These are phyloP conservation scores for Scedosporium apiospermum DNA, from an alignment of 2,329 filamentous ascomycete species.

Conservation along the genomic window DNA sequence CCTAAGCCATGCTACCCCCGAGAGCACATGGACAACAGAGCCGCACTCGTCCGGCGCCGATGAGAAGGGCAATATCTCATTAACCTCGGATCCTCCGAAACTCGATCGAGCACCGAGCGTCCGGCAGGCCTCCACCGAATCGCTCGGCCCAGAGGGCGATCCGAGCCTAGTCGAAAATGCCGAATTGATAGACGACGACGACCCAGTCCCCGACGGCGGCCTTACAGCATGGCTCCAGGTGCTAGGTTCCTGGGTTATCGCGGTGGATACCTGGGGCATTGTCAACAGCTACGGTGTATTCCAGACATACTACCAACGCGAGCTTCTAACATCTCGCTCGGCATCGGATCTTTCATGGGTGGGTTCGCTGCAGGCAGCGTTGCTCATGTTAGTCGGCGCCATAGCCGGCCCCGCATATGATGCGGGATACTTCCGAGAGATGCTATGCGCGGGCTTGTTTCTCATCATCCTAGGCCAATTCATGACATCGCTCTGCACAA, in stretches of 20 bases:
- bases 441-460: conserved; percentile 24
- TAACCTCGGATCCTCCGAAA: not conserved
- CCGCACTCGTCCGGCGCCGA: not conserved
- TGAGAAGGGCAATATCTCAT: not conserved
- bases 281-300: conserved; percentile 36
- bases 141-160: not conserved
- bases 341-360: conserved; percentile 35
- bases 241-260: conserved; percentile 58
- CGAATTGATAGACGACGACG: conserved; percentile 18
- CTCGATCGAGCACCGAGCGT: not conserved
- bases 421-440: conserved; percentile 27
- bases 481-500: conserved; percentile 32
- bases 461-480: conserved; percentile 31
- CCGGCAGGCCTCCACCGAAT: not conserved
- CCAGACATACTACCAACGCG: conserved; percentile 32
- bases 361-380: conserved; percentile 29
- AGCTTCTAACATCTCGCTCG: conserved; percentile 19
- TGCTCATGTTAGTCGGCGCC: conserved; percentile 29
- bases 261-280: conserved; percentile 17
- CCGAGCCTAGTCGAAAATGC: not conserved
- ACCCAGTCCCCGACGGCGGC: conserved; percentile 75
- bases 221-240: conserved; percentile 75
- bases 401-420: conserved; percentile 32
- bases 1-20: not conserved
- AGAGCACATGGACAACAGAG: not conserved